A percentile compares a stretch with the other conserved stretches of the same genome.
Evolutionary conservation across 2,329 filamentous ascomycete species (phyloP).

Genomic region (Alternaria sp.): DNA sequence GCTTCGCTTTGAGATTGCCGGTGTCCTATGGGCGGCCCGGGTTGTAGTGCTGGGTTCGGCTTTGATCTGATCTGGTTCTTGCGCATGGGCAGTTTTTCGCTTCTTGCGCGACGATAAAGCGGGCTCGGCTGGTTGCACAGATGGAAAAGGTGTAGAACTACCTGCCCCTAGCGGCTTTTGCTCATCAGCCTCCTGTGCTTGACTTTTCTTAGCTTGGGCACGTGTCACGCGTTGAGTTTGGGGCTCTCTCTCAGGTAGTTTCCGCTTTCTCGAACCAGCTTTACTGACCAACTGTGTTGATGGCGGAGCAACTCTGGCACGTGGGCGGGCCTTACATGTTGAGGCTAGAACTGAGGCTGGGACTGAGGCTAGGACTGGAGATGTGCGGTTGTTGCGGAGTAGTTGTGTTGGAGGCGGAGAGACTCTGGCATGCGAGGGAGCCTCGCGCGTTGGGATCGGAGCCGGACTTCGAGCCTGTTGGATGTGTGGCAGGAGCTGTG

Average conservation of each 20-base stretch:
- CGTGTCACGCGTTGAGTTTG: conserved; percentile 15
- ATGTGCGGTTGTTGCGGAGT: not conserved
- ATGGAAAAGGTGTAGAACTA: not conserved
- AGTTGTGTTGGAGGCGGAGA: conserved; percentile 12
- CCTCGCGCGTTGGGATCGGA: not conserved
- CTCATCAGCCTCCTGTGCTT: conserved; percentile 2
- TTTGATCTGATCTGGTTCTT: not conserved
- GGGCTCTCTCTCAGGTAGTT: conserved; percentile 3
- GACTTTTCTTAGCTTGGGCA: conserved; percentile 17
- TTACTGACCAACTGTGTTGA: conserved; percentile 14
- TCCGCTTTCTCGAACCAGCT: conserved; percentile 11
- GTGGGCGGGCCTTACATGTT: not conserved
- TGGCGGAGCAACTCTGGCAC: not conserved
- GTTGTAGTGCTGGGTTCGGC: not conserved
- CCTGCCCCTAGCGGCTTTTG: not conserved
- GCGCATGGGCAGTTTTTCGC: not conserved
- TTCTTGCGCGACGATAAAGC: conserved; percentile 9
- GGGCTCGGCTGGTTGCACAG: conserved; percentile 37
- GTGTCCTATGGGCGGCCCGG: not conserved
- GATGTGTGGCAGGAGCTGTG: conserved; percentile 7
- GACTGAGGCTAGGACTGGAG: not conserved
- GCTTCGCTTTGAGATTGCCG: not conserved
- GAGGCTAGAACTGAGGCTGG: not conserved
- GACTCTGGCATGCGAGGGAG: not conserved
- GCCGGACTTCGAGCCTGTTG: not conserved